Conservation (phyloP, 2,329 filamentous ascomycete species). For the Nectriaceae sp. region DNA sequence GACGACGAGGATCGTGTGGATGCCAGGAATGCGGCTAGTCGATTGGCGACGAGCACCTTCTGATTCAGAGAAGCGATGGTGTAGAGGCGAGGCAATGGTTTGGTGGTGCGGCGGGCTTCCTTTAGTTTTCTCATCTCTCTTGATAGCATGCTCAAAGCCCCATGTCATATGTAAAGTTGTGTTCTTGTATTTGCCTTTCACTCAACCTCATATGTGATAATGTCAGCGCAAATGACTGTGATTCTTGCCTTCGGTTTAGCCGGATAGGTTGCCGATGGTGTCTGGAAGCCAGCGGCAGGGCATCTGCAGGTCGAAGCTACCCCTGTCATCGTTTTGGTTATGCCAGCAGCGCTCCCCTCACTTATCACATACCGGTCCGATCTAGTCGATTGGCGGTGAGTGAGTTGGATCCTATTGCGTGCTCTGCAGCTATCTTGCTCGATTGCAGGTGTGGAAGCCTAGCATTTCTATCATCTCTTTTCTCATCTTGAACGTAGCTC, state of each 20-base stretch:
- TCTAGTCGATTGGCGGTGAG: conserved; percentile 9
- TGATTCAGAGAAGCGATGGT: conserved; percentile 41
- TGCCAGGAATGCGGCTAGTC: conserved; percentile 91
- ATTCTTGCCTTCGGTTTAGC: too few species aligned
- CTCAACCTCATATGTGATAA: conserved; percentile 7
- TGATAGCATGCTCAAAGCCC: conserved; percentile 27
- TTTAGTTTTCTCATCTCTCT: conserved; percentile 20
- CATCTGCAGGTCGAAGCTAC: not conserved
- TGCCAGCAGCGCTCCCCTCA: too few species aligned
- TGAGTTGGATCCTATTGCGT: conserved; percentile 5
- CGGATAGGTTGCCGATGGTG: not conserved
- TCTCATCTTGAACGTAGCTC: too few species aligned
- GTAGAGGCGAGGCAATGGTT: conserved; percentile 12
- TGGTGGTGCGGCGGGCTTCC: conserved; percentile 12
- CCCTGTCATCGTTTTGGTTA: not conserved
- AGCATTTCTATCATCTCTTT: too few species aligned
- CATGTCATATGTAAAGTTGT: conserved; percentile 24
- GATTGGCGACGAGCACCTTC: conserved; percentile 92
- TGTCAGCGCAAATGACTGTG: too few species aligned
- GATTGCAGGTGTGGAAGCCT: not conserved
- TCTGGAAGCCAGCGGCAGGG: not conserved
- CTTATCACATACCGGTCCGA: not conserved
- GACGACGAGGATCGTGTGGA: conserved; percentile 94
- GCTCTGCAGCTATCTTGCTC: conserved; percentile 1
- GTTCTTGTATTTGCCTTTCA: conserved; percentile 10